Evolutionary conservation across 192 early-diverging fungal genomes (phyloP).

Genomic region (Piromyces sp.): DNA sequence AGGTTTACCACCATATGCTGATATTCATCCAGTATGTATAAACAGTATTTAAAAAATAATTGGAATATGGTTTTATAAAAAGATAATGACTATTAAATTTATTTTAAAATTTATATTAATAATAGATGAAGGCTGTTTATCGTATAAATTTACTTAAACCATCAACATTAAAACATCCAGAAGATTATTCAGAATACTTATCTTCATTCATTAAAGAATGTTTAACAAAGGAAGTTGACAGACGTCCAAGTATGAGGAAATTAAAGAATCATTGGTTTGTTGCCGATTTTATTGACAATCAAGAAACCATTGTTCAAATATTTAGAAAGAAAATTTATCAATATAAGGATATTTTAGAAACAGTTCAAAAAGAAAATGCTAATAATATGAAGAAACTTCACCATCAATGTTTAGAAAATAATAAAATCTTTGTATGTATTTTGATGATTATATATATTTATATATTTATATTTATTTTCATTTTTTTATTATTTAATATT

Average conservation of each 20-base stretch:
- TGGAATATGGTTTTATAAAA: too few relatives aligned
- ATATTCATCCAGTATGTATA: slow-evolving; percentile 13
- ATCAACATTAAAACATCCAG: not conserved
- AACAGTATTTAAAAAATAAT: too few relatives aligned
- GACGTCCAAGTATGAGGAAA: not conserved
- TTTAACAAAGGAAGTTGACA: not conserved
- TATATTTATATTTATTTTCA: too few relatives aligned
- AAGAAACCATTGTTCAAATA: not conserved
- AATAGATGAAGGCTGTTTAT: not conserved
- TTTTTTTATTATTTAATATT: too few relatives aligned
- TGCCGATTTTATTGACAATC: not conserved
- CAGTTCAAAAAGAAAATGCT: not conserved
- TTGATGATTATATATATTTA: not conserved
- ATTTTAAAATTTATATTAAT: not conserved
- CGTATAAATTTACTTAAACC: not conserved
- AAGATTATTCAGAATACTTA: not conserved
- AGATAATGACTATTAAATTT: too few relatives aligned
- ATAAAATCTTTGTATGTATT: not conserved
- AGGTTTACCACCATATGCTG: slow-evolving; percentile 76
- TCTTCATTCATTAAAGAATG: not conserved
- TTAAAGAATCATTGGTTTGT: not conserved
- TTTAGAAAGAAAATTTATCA: not conserved
- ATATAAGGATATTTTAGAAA: not conserved
- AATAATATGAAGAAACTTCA: not conserved
- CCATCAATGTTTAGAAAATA: not conserved